Evolutionary conservation across 768 basidiomycete species (phyloP), one percentile per base, ranked within the genome.

Genomic region (Leucocoprinus birnbaumii): DNA sequence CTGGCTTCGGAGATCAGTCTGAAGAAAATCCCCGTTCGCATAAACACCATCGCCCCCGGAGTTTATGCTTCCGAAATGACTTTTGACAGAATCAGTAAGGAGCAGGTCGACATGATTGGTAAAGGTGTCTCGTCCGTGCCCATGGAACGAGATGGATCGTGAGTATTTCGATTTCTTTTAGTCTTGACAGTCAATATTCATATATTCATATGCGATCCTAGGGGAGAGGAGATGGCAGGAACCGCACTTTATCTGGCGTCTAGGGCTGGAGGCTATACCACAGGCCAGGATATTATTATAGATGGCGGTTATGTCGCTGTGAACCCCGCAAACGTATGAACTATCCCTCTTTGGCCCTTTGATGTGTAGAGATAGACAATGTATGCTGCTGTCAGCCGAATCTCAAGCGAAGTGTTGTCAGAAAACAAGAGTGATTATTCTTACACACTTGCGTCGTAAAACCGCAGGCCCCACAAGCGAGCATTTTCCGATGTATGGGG

Each of bases 1-100:
- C 68, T 92, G 48, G 73, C 89, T 1, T 89, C 89, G 1, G 90
- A 91, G 62, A 76, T 90, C 50, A 85, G 84, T 3, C 70, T 91
- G 52, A 85, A 86, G 63, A 75, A 76, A 22, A 77, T 87, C 9
- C 80, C 81, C 8, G 81, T 91, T 25, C 87, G 88, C 54, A 81
- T 91, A 46, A 85, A 87, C 63, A 80, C 86, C 9, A 78, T 90
- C 48, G 85, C 89, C 13, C 89, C 89, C 2, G 89, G 89, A 6
- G 84, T 85, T 13, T 91, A 85, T 59, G 82, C 78, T 57, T 88
- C 87, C 3, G 87, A 89, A 69, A 85, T 91, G 86, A 90, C 89
- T 1, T 52, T 59, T n/a, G 77, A 74, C 56, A 63, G 61, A 2
- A 81, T 89, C 52, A 63, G 65, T 2, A 71, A 77, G 3, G 72